Conservation (phyloP, 192 early-diverging fungal species). For the Phlyctochytrium planicorne region DNA sequence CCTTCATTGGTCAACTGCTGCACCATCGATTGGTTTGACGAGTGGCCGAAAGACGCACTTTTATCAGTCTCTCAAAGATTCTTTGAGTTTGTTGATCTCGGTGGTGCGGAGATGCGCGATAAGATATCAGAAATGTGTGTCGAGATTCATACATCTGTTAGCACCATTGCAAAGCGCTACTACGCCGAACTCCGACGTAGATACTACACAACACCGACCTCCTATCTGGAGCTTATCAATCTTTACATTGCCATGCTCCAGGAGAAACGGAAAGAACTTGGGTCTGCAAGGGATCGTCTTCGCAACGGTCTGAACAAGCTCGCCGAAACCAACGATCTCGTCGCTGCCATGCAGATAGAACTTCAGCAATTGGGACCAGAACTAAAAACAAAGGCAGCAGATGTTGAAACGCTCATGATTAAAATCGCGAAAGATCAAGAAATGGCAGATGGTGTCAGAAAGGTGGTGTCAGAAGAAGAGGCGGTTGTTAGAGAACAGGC, state of each 20-base stretch:
- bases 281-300: slow-evolving; percentile 45
- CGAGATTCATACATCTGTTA: slow-evolving; percentile 56
- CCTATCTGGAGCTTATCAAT: slow-evolving; percentile 62
- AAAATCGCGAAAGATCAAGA: slow-evolving; percentile 66
- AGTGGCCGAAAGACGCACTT: slow-evolving; percentile 59
- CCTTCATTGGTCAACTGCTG: slow-evolving; percentile 62
- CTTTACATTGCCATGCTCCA: slow-evolving; percentile 57
- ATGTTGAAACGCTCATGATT: slow-evolving; percentile 57
- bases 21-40: slow-evolving; percentile 65
- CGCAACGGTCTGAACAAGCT: slow-evolving; percentile 56
- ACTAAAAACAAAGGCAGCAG: slow-evolving; percentile 48
- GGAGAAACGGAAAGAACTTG: slow-evolving; percentile 58
- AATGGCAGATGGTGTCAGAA: slow-evolving; percentile 57
- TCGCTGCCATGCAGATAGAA: slow-evolving; percentile 64
- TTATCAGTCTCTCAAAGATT: slow-evolving; percentile 55
- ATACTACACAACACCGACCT: slow-evolving; percentile 63
- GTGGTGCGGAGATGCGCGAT: slow-evolving; percentile 49
- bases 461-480: slow-evolving; percentile 63
- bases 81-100: slow-evolving; percentile 59
- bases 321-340: slow-evolving; percentile 59
- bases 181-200: slow-evolving; percentile 52
- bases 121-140: slow-evolving; percentile 62
- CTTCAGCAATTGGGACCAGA: slow-evolving; percentile 51
- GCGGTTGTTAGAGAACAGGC: slow-evolving; percentile 54
- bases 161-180: slow-evolving; percentile 45